Evolutionary conservation across 129 eudicot genomes (phyloP).

Genomic region (Helianthus tuberosus): DNA sequence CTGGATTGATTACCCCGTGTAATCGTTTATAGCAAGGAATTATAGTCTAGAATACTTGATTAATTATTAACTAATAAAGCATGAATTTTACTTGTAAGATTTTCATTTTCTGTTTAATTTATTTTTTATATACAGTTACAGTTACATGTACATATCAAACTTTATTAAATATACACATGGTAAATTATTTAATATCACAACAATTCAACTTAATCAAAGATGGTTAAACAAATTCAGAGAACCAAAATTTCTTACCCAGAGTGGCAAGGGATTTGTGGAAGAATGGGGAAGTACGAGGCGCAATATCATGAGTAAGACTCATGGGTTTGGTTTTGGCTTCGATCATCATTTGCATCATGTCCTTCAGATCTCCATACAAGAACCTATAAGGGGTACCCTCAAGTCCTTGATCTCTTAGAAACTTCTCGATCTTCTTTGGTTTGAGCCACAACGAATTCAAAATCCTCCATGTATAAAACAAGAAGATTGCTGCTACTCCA

Average conservation of each 20-base stretch:
- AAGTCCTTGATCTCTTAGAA: constrained; percentile 58
- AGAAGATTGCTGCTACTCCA: constrained; percentile 21
- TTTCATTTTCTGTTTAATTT: too few species aligned
- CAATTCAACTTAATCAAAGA: too few species aligned
- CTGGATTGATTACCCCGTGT: too few species aligned
- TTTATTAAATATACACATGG: too few species aligned
- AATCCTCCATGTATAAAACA: constrained; percentile 40
- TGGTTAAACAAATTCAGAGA: background rate
- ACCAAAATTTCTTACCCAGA: constrained; percentile 36
- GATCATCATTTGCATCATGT: constrained; percentile 37
- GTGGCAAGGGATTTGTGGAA: constrained; percentile 39
- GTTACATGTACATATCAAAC: too few species aligned
- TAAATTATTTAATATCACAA: too few species aligned
- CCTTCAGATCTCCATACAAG: constrained; percentile 57
- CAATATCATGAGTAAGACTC: constrained; percentile 38
- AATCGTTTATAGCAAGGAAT: too few species aligned
- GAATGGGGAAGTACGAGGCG: constrained; percentile 49
- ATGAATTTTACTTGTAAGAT: too few species aligned
- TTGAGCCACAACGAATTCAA: constrained; percentile 55
- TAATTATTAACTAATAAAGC: too few species aligned
- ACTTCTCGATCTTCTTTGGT: constrained; percentile 54
- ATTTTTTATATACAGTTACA: too few species aligned
- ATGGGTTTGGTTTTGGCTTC: constrained; percentile 52
- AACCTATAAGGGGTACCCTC: constrained; percentile 51
- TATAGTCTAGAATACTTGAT: too few species aligned